phyloP scores from a whole-genome alignment of 2,329 filamentous ascomycete genomes.

The Teratosphaeria gauchensis region DNA sequence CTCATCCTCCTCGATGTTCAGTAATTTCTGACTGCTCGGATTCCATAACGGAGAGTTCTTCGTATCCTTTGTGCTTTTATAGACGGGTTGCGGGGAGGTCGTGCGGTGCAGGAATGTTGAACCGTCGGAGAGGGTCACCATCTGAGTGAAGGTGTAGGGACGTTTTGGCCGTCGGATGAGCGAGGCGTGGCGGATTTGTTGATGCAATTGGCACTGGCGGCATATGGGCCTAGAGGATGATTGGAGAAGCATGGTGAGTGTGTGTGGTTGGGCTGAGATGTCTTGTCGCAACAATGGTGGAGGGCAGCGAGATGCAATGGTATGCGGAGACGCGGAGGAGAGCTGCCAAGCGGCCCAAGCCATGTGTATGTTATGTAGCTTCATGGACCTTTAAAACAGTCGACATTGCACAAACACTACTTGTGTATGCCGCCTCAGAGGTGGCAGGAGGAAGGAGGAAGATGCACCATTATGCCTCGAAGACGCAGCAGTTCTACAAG shows the following conservation, averaged over 20 bases:
- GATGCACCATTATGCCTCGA: slow-evolving; percentile 3
- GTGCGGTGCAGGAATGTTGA: slow-evolving; percentile 73
- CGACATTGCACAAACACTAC: background rate
- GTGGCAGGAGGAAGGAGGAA: background rate
- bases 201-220: slow-evolving; percentile 1
- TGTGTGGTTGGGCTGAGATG: background rate
- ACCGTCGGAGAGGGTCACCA: slow-evolving; percentile 86
- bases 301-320: background rate
- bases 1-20: slow-evolving; percentile 90
- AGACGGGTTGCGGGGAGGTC: slow-evolving; percentile 57
- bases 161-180: slow-evolving; percentile 80
- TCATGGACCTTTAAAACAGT: background rate
- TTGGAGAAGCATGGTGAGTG: background rate
- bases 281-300: background rate
- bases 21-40: slow-evolving; percentile 66
- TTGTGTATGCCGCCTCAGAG: background rate
- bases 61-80: slow-evolving; percentile 65
- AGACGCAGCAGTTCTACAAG: slow-evolving; percentile 32
- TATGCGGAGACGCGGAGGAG: background rate
- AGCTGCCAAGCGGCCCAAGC: background rate
- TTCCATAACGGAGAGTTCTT: slow-evolving; percentile 90
- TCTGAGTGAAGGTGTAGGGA: slow-evolving; percentile 95
- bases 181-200: slow-evolving; percentile 68
- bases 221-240: slow-evolving; percentile 2
- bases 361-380: background rate